Evolutionary conservation across 257 asterid genomes (phyloP).

Genomic region (Galeopsis tetrahit): DNA sequence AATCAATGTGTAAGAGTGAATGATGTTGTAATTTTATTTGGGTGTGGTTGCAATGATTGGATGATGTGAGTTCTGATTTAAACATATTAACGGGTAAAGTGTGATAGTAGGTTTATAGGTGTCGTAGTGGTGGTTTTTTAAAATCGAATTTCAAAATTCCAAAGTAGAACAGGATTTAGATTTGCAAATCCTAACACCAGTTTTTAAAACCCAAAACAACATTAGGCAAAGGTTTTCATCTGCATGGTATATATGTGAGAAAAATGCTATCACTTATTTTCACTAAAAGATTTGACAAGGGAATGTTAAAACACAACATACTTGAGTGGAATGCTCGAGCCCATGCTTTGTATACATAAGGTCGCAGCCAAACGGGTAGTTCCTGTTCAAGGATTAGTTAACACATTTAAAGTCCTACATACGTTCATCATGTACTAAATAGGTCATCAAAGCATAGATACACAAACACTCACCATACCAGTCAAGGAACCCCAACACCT

Average conservation of each 20-base stretch:
- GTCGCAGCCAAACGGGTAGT: conserved; percentile 84
- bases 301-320: conserved; percentile 40
- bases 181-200: too few relatives aligned
- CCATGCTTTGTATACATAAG: conserved; percentile 88
- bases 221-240: conserved; percentile 1
- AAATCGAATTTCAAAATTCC: too few relatives aligned
- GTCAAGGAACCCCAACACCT: conserved; percentile 86
- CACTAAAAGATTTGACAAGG: conserved; percentile 3
- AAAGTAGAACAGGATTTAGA: too few relatives aligned
- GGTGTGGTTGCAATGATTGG: too few relatives aligned
- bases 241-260: conserved; percentile 4
- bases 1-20: too few relatives aligned
- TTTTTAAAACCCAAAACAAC: too few relatives aligned
- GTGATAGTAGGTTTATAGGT: too few relatives aligned
- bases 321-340: conserved; percentile 96
- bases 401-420: conserved; percentile 22
- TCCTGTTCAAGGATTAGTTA: conserved; percentile 63
- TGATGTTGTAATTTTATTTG: too few relatives aligned
- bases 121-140: too few relatives aligned
- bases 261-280: neutral
- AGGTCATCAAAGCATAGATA: conserved; percentile 23
- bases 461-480: conserved; percentile 68
- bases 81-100: too few relatives aligned
- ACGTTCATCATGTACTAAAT: conserved; percentile 23
- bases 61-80: too few relatives aligned